Percentiles rank a stretch among this genome's conserved stretches.
Evolutionary conservation across 306 rosid species (phyloP).

Genomic region (Malus orientalis): DNA sequence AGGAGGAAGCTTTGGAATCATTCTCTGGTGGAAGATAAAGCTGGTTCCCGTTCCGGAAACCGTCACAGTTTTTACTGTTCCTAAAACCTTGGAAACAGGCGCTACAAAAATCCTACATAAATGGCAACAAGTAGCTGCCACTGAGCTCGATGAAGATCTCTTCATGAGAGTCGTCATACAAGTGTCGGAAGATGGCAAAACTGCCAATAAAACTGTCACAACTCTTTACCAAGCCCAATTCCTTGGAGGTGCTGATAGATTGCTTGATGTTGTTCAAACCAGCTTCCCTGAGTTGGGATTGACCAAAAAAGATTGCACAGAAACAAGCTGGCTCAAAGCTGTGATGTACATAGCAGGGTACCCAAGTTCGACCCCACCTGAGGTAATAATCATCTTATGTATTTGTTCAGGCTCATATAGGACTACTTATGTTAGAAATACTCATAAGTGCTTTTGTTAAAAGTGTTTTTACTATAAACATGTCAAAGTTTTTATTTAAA

Average conservation of each 20-base stretch:
- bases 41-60: conserved; percentile 63
- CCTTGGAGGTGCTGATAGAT: conserved; percentile 44
- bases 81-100: conserved; percentile 47
- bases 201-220: conserved; percentile 37
- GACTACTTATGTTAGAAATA: too few species aligned
- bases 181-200: conserved; percentile 22
- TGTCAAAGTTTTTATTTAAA: neutral
- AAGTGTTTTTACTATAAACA: too few species aligned
- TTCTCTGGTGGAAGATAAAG: conserved; percentile 82
- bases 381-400: conserved; percentile 5
- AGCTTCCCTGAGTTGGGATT: conserved; percentile 68
- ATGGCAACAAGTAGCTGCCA: conserved; percentile 69
- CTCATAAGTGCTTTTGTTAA: too few species aligned
- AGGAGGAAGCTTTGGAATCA: conserved; percentile 74
- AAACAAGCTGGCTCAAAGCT: conserved; percentile 70
- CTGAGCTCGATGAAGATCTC: conserved; percentile 47
- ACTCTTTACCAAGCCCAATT: conserved; percentile 60
- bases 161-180: conserved; percentile 49
- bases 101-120: conserved; percentile 42
- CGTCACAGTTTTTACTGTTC: conserved; percentile 63
- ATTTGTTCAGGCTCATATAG: too few species aligned
- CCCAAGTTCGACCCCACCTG: conserved; percentile 47
- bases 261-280: conserved; percentile 40
- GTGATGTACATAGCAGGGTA: conserved; percentile 66
- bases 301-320: conserved; percentile 39